These are phyloP conservation scores for Pseudevernia furfuracea DNA, from an alignment of 495 filamentous ascomycete species.

Conservation along the genomic window DNA sequence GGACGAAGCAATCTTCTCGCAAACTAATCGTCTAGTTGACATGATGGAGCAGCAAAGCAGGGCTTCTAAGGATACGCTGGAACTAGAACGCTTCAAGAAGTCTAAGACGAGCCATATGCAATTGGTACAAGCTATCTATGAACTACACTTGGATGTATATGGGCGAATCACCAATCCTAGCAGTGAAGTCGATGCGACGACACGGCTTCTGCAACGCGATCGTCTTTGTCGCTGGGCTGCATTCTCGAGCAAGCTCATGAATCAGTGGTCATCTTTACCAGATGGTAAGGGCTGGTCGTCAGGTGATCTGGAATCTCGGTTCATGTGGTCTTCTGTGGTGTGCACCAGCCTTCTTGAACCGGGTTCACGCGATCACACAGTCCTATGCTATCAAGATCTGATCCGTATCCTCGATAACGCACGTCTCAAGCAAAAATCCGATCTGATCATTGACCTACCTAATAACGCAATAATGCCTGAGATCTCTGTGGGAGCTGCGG, in stretches of 20 bases:
- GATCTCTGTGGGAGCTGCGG: constrained; percentile 69
- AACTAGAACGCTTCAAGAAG: constrained; percentile 23
- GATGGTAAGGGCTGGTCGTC: constrained; percentile 37
- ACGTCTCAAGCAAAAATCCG: constrained; percentile 18
- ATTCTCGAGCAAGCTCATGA: constrained; percentile 56
- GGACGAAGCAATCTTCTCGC: constrained; percentile 61
- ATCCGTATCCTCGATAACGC: constrained; percentile 40
- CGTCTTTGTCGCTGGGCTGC: constrained; percentile 68
- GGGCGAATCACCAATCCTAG: constrained; percentile 66
- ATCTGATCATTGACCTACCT: constrained; percentile 53
- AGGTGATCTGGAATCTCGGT: constrained; percentile 43
- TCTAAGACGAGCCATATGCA: constrained; percentile 29
- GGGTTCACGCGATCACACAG: constrained; percentile 63
- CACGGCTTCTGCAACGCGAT: constrained; percentile 55
- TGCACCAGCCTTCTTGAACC: constrained; percentile 62
- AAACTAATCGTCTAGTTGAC: constrained; percentile 40
- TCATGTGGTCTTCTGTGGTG: constrained; percentile 79
- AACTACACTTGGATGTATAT: constrained; percentile 83
- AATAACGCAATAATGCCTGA: constrained; percentile 90
- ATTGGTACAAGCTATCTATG: constrained; percentile 73
- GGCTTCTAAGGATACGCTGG: background rate
- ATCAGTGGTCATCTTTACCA: constrained; percentile 31
- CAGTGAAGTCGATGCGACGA: constrained; percentile 55
- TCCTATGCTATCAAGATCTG: constrained; percentile 72
- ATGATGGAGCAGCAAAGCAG: constrained; percentile 28